These are phyloP conservation scores for Xylaria sp. DNA, from an alignment of 2,329 filamentous ascomycete species.

Conservation along the genomic window DNA sequence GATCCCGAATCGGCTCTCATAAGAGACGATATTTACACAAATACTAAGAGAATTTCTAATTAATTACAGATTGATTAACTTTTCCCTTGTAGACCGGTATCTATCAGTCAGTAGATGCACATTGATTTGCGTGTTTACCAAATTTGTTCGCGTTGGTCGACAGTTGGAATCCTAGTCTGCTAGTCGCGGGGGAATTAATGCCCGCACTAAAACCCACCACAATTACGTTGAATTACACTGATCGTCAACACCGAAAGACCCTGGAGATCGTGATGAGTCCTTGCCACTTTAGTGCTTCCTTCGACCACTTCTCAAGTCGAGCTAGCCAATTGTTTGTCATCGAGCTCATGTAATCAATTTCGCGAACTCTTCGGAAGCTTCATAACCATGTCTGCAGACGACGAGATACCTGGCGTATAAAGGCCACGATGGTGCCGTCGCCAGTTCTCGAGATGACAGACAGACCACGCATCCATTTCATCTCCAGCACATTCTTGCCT, in stretches of 20 bases:
- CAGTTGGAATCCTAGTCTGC: not conserved
- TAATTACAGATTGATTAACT: conserved; percentile 5
- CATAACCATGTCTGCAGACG: not conserved
- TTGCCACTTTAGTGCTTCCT: not conserved
- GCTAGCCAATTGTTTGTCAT: no score
- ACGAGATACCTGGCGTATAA: not conserved
- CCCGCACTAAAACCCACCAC: not conserved
- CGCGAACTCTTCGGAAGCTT: not conserved
- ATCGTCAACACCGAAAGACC: not conserved
- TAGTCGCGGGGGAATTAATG: conserved; percentile 2
- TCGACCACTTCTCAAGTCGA: not conserved
- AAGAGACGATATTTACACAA: conserved; percentile 10
- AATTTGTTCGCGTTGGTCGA: not conserved
- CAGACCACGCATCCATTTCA: not conserved
- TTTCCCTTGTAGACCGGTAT: not conserved
- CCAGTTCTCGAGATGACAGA: not conserved
- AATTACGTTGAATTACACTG: not conserved
- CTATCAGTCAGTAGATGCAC: not conserved
- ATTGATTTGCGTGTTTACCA: conserved; percentile 6
- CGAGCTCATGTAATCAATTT: conserved; percentile 12
- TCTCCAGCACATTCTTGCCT: not conserved
- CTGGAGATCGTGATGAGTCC: not conserved
- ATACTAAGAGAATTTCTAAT: conserved; percentile 19
- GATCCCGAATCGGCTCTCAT: conserved; percentile 6
- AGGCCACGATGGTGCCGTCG: conserved; percentile 2